phyloP scores from a whole-genome alignment of 2,329 filamentous ascomycete genomes.

The Fusarium burgessii region DNA sequence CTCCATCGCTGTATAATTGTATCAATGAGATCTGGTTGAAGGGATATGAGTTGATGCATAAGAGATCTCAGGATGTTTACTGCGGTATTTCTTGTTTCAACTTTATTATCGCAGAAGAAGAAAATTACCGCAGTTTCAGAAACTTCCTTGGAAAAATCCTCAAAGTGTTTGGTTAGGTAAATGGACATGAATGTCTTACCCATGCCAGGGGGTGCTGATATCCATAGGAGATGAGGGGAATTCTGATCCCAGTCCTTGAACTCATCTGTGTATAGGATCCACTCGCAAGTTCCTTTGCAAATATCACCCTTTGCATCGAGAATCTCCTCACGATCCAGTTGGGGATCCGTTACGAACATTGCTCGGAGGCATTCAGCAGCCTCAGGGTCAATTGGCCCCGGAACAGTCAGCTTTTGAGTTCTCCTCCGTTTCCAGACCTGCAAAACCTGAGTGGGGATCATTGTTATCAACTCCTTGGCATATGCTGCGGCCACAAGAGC shows the following conservation, averaged over 20 bases:
- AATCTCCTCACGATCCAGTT: not conserved
- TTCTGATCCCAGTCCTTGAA: not conserved
- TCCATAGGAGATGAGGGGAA: not conserved
- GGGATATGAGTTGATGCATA: not conserved
- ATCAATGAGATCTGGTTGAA: fast-evolving
- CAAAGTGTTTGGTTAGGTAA: not conserved
- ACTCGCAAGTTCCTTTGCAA: not conserved
- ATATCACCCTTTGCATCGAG: not conserved
- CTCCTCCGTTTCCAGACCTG: fast-evolving
- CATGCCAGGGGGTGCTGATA: not conserved
- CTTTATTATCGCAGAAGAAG: not conserved
- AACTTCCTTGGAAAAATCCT: fast-evolving
- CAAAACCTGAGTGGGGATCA: fast-evolving
- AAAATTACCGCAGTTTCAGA: fast-evolving
- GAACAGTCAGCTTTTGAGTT: fast-evolving
- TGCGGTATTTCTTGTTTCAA: not conserved
- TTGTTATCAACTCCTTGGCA: not conserved
- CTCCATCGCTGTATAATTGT: not conserved
- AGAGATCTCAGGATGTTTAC: not conserved
- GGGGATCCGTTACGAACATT: not conserved
- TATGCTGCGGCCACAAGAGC: fast-evolving
- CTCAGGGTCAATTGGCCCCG: fast-evolving
- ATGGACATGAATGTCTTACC: not conserved
- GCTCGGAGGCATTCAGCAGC: fast-evolving
- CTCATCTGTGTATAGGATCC: fast-evolving